phyloP scores from a whole-genome alignment of 805 yeast species.

The Clavispora carvajalis region DNA sequence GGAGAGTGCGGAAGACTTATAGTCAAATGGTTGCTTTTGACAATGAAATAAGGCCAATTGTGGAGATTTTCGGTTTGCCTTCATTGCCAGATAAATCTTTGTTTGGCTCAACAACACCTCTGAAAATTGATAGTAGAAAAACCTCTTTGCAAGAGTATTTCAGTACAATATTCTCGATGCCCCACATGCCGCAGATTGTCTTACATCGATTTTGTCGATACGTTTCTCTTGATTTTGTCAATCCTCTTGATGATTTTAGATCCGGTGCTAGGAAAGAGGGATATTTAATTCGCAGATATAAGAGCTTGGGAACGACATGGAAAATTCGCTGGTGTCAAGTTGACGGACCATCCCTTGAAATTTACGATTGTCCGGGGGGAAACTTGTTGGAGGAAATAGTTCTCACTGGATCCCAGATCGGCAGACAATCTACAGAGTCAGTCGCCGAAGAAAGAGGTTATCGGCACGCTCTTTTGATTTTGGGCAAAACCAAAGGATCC shows the following conservation, averaged over 20 bases:
- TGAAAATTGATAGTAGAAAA: conserved; percentile 58
- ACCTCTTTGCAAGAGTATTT: conserved; percentile 55
- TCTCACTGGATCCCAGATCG: conserved; percentile 49
- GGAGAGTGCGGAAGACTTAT: conserved; percentile 65
- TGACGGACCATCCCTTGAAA: conserved; percentile 52
- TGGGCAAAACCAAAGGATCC: conserved; percentile 39
- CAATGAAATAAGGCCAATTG: conserved; percentile 47
- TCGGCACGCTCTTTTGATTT: conserved; percentile 55
- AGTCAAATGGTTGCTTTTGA: conserved; percentile 61
- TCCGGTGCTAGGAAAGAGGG: conserved; percentile 61
- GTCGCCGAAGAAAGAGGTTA: conserved; percentile 45
- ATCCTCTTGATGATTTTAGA: conserved; percentile 49
- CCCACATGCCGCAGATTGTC: conserved; percentile 51
- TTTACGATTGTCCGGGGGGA: conserved; percentile 56
- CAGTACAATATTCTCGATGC: conserved; percentile 48
- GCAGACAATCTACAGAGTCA: conserved; percentile 42
- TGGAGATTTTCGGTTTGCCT: conserved; percentile 52
- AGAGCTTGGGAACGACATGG: conserved; percentile 63
- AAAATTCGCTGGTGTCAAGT: conserved; percentile 63
- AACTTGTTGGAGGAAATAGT: conserved; percentile 47
- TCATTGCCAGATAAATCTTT: conserved; percentile 57
- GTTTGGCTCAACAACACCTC: conserved; percentile 58
- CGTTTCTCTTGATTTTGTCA: conserved; percentile 61
- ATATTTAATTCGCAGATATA: conserved; percentile 55
- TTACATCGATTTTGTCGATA: conserved; percentile 55